Percentiles rank a stretch among this genome's conserved stretches.
Conservation (phyloP, 2,329 filamentous ascomycete genomes). For the Ascochyta rabiei region DNA sequence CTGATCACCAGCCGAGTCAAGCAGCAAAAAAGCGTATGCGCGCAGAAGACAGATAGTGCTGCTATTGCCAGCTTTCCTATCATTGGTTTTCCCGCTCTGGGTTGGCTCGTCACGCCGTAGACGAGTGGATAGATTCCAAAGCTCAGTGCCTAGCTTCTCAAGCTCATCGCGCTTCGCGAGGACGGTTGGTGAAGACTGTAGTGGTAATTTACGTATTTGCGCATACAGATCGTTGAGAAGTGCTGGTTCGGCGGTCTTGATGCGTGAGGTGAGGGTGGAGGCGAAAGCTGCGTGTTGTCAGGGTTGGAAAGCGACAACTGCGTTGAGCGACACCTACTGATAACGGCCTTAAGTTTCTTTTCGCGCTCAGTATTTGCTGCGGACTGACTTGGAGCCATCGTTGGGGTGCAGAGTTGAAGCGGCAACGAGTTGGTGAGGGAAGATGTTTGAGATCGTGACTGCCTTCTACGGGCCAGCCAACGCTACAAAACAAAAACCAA, state of each 20-base stretch:
- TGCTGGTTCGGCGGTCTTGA: conserved; percentile 27
- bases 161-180: conserved; percentile 55
- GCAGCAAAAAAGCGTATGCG: conserved; percentile 69
- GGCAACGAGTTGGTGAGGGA: background rate
- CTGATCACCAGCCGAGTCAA: conserved; percentile 57
- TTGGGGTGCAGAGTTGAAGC: background rate
- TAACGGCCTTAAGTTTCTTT: conserved; percentile 41
- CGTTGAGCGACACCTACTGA: conserved; percentile 29
- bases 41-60: conserved; percentile 48
- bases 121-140: conserved; percentile 72
- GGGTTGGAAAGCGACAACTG: background rate
- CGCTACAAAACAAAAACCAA: background rate
- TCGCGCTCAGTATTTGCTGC: conserved; percentile 42
- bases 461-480: conserved; percentile 1
- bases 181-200: conserved; percentile 31
- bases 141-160: conserved; percentile 60
- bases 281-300: conserved; percentile 42
- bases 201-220: conserved; percentile 51
- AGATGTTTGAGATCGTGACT: background rate
- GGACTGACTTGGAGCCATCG: conserved; percentile 34
- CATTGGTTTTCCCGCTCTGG: conserved; percentile 39
- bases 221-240: conserved; percentile 45
- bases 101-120: conserved; percentile 42
- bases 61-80: conserved; percentile 27
- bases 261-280: conserved; percentile 30